phyloP scores from a whole-genome alignment of 371 early-diverging fungal species.

The Dentiscutata heterogama region DNA sequence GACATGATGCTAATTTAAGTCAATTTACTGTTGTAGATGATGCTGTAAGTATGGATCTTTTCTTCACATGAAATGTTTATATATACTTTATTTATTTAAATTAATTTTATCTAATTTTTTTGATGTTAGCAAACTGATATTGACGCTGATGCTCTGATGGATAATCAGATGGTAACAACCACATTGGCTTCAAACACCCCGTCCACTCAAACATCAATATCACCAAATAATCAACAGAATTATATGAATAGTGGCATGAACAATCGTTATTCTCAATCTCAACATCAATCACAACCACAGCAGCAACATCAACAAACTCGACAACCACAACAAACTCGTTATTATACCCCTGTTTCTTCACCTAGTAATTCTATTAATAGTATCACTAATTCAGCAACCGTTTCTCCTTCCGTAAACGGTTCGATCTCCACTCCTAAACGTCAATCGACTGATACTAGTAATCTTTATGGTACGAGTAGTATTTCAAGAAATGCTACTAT shows the following conservation, averaged over 20 bases:
- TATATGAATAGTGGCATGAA: not conserved
- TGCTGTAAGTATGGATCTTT: not conserved
- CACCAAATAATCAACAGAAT: slow-evolving; percentile 10
- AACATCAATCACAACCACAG: not conserved
- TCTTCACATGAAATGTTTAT: not conserved
- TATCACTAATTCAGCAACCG: slow-evolving; percentile 6
- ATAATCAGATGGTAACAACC: not conserved
- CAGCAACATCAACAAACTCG: slow-evolving; percentile 7
- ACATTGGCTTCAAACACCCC: not conserved
- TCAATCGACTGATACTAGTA: no score
- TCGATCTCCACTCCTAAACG: not conserved
- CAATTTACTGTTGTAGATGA: not conserved
- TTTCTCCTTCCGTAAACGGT: not conserved
- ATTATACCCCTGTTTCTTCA: not conserved
- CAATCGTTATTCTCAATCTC: slow-evolving; percentile 18
- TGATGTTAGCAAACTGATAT: not conserved
- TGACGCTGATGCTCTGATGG: not conserved
- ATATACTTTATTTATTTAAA: not conserved
- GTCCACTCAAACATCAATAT: not conserved
- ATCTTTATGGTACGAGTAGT: no score
- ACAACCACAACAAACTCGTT: not conserved
- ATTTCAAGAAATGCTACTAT: no score
- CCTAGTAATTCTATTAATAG: slow-evolving; percentile 31
- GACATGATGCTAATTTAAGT: not conserved
- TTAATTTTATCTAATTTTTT: not conserved